These are phyloP conservation scores for Cantharellus anzutake DNA, from an alignment of 768 basidiomycete species.

Conservation along the genomic window DNA sequence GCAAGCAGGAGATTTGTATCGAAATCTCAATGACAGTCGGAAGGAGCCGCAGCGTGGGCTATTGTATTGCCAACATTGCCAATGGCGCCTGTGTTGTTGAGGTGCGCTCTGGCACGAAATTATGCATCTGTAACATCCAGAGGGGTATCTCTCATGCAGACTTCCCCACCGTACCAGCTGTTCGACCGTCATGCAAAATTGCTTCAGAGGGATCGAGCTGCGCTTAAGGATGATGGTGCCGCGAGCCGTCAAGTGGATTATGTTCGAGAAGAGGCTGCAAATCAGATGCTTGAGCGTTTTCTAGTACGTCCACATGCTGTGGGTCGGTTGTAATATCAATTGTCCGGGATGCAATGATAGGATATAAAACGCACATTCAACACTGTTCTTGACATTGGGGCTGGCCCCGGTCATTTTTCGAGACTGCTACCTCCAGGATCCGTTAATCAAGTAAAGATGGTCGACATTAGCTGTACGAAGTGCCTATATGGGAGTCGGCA, in stretches of 20 bases:
- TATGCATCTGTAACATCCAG: too few relatives aligned
- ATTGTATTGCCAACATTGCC: too few relatives aligned
- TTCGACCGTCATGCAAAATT: constrained; percentile 73
- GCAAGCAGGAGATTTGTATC: too few relatives aligned
- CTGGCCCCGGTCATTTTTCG: constrained; percentile 83
- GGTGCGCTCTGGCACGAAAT: too few relatives aligned
- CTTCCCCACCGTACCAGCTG: constrained; percentile 33
- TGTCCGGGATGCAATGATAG: constrained; percentile 22
- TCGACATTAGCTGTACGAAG: constrained; percentile 66
- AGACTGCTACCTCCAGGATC: constrained; percentile 54
- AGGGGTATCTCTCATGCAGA: too few relatives aligned
- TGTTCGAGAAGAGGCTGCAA: constrained; percentile 76
- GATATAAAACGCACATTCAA: constrained; percentile 78
- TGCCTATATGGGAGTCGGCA: background rate
- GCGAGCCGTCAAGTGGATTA: constrained; percentile 76
- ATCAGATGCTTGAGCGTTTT: constrained; percentile 77
- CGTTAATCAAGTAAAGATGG: constrained; percentile 56
- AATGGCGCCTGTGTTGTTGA: too few relatives aligned
- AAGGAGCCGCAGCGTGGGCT: too few relatives aligned
- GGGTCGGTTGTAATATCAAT: background rate
- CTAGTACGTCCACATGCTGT: constrained; percentile 29
- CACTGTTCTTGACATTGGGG: constrained; percentile 68
- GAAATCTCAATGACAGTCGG: too few relatives aligned
- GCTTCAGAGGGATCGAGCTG: constrained; percentile 61
- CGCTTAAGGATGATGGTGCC: constrained; percentile 31